Conservation (phyloP, 2,329 filamentous ascomycete species). For the Talaromyces amestolkiae region DNA sequence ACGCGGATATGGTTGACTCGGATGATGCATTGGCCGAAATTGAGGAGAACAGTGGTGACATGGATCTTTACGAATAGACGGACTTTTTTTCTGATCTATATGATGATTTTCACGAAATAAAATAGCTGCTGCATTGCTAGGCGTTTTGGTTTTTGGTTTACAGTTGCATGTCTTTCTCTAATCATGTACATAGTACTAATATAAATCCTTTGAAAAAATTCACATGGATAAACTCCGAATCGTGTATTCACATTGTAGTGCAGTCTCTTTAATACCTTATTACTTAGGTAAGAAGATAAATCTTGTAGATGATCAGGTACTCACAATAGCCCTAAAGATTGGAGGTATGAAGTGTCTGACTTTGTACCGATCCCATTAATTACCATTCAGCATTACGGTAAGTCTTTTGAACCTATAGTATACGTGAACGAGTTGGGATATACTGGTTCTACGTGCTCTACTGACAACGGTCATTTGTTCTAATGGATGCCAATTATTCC, state of each 20-base stretch:
- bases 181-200: constrained; percentile 7
- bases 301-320: neutral
- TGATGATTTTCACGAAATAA: constrained; percentile 3
- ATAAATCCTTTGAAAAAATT: neutral
- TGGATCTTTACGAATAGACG: constrained; percentile 62
- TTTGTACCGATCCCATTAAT: too few species aligned
- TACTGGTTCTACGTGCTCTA: too few species aligned
- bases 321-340: neutral
- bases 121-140: constrained; percentile 6
- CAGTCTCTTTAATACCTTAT: neutral
- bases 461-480: too few species aligned
- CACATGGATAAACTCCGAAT: neutral
- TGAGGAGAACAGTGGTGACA: constrained; percentile 56
- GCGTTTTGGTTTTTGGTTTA: neutral
- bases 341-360: neutral
- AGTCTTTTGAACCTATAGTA: too few species aligned
- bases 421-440: too few species aligned
- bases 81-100: neutral
- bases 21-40: constrained; percentile 72
- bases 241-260: neutral
- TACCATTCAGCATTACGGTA: too few species aligned
- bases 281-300: neutral
- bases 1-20: constrained; percentile 72
- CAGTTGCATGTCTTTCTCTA: neutral
- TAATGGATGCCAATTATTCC: neutral